phyloP scores from a whole-genome alignment of 2,329 filamentous ascomycete species.

The Penicillium sp. region DNA sequence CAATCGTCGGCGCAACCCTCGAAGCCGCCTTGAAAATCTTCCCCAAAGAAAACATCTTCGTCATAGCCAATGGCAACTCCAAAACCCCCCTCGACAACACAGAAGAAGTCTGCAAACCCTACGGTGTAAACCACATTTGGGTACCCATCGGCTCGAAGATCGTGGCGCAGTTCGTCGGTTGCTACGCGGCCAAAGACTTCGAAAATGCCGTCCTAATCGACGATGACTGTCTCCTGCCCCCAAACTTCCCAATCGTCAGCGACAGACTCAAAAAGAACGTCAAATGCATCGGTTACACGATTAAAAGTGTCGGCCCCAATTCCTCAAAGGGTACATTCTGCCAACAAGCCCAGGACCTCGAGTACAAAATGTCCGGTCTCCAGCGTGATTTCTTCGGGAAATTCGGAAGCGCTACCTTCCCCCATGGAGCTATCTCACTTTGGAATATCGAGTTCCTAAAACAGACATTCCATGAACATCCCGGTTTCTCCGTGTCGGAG shows the following conservation, averaged over 20 bases:
- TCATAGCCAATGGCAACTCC: constrained; percentile 50
- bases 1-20: constrained; percentile 43
- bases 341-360: constrained; percentile 52
- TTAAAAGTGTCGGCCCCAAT: constrained; percentile 44
- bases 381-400: constrained; percentile 46
- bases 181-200: constrained; percentile 46
- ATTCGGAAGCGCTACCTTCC: constrained; percentile 49
- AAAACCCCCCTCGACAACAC: constrained; percentile 49
- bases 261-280: constrained; percentile 43
- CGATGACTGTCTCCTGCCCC: constrained; percentile 49
- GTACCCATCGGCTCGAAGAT: constrained; percentile 50
- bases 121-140: constrained; percentile 51
- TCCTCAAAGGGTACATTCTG: constrained; percentile 38
- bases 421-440: constrained; percentile 51
- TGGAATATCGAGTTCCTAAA: constrained; percentile 50
- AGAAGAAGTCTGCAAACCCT: constrained; percentile 44
- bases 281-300: constrained; percentile 51
- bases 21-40: constrained; percentile 49
- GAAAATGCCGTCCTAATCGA: constrained; percentile 50
- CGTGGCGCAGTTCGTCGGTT: constrained; percentile 50
- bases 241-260: constrained; percentile 49
- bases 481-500: constrained; percentile 51
- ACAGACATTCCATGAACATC: constrained; percentile 48
- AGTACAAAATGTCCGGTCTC: constrained; percentile 52
- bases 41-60: constrained; percentile 46